Base-by-base conservation (phyloP, 371 early-diverging fungal species). In the Mortierella sp. region DNA sequence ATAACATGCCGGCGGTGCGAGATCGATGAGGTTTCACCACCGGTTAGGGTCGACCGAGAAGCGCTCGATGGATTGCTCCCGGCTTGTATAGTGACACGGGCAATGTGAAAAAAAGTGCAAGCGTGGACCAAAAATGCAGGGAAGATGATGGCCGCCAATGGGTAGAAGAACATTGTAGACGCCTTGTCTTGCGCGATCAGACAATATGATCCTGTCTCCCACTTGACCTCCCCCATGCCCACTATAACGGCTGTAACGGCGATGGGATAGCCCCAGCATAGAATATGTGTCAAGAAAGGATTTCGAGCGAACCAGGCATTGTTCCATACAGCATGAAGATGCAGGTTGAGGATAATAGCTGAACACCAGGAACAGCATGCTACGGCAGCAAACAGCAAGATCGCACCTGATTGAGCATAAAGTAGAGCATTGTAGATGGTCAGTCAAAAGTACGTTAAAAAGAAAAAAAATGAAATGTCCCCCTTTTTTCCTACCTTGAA, bases 311-410 rank as follows among this genome's bases (percentile, higher is more conserved):
- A 84, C 75, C 88, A 85, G 52, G 85, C 86, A 6, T 87, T 87
- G 59, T 88, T 83, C 90, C 90, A 90, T 28, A 92, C 92, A 3
- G 90, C 88, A 66, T 89, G 89, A 24, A 89, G 47, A 67, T 92
- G 92, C 43, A 91, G 78, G 62, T 90, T 90, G 51, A 87, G 9
- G 65, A 89, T 90, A 66, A 92, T 74, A 24, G 88, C 90, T 9
- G 87, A 75, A 47, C 84, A 85, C 92, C 92, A 92, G 4, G 87
- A 67, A 28, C 87, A 86, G n/a, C 87, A 86, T 9, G 86, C 85
- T 20, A 89, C 77, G n/a, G 88, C 87, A 16, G 87, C 69, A 62
- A 88, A 88, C 63, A 90, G 83, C n/a, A 90, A 54, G 35, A 88
- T 84, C 9, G 55, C 9, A 28, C 55, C 55, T 55, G 20, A 28